Evolutionary conservation across 345 rosid genomes (phyloP).

Genomic region (Firmiana major): DNA sequence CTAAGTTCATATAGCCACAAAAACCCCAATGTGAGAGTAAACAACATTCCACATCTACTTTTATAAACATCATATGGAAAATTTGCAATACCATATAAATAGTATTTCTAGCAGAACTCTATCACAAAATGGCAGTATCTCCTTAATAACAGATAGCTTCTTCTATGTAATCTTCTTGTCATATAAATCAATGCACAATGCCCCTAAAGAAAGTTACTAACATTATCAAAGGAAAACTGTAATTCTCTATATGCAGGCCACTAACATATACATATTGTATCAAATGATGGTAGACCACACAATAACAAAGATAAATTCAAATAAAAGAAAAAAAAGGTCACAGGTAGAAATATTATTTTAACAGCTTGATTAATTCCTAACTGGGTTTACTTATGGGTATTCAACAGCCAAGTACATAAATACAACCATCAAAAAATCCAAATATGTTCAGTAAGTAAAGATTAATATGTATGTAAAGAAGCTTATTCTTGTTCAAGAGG

Average conservation of each 20-base stretch:
- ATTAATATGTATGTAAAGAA: not conserved
- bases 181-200: not conserved
- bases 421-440: not conserved
- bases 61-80: not conserved
- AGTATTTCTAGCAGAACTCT: not conserved
- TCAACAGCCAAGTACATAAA: conserved; percentile 1
- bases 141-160: not conserved
- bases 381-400: not conserved
- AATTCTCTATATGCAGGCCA: not conserved
- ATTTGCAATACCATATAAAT: not conserved
- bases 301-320: not conserved
- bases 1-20: not conserved
- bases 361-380: not conserved
- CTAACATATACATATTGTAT: not conserved
- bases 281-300: not conserved
- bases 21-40: not conserved
- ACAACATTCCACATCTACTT: not conserved
- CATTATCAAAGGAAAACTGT: not conserved
- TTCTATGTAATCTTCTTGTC: not conserved
- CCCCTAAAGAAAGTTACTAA: not conserved
- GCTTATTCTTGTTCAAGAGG: not conserved
- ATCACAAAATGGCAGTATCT: not conserved
- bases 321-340: not conserved
- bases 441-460: not conserved
- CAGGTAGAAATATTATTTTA: not conserved